Evolutionary conservation across 306 rosid genomes (phyloP).

Genomic region (Sechiopsis laciniata): DNA sequence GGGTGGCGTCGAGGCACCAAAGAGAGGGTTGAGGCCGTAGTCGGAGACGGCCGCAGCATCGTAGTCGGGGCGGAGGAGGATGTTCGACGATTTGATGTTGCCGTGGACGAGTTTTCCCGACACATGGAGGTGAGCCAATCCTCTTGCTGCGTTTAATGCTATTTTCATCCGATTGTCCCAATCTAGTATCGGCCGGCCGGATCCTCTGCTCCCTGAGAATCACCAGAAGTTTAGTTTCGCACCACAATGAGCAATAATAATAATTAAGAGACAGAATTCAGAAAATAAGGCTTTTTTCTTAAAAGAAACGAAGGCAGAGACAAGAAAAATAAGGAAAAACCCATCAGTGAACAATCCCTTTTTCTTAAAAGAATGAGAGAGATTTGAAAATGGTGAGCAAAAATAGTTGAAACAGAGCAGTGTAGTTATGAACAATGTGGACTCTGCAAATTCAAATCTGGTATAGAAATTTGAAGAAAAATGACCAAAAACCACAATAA

Average conservation of each 20-base stretch:
- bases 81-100: slow-evolving; percentile 78
- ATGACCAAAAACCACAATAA: too few relatives aligned
- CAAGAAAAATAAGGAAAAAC: too few relatives aligned
- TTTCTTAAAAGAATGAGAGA: too few relatives aligned
- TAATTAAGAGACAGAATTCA: too few relatives aligned
- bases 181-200: slow-evolving; percentile 80
- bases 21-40: slow-evolving; percentile 63
- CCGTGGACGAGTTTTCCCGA: slow-evolving; percentile 78
- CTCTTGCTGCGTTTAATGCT: slow-evolving; percentile 62
- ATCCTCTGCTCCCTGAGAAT: slow-evolving; percentile 76
- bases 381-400: too few relatives aligned
- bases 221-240: background rate
- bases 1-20: slow-evolving; percentile 56
- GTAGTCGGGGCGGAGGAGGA: slow-evolving; percentile 59
- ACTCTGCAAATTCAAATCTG: too few relatives aligned
- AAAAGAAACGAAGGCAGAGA: too few relatives aligned
- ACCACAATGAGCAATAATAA: background rate
- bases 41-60: slow-evolving; percentile 55
- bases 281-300: too few relatives aligned
- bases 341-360: too few relatives aligned
- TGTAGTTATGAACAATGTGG: too few relatives aligned
- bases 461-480: too few relatives aligned
- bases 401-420: too few relatives aligned
- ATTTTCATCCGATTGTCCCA: slow-evolving; percentile 84
- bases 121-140: slow-evolving; percentile 68